Conservation (phyloP, 768 basidiomycete species). For the Auricularia cornea region DNA sequence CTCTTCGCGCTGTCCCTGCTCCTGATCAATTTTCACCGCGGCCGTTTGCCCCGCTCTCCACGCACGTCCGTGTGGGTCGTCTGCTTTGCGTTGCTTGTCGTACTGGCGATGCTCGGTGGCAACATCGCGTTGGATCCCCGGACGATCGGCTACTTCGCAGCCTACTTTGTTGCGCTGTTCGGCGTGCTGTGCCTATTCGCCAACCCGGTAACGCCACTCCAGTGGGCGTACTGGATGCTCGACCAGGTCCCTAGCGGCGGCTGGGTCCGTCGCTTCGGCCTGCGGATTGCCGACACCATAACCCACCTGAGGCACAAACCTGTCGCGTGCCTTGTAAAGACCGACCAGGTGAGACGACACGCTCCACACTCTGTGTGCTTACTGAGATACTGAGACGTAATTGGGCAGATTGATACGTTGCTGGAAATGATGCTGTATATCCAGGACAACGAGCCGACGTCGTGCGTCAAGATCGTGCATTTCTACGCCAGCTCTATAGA, state of each 20-base stretch:
- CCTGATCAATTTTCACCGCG: slow-evolving; percentile 56
- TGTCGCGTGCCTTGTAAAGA: slow-evolving; percentile 52
- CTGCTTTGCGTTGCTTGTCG: slow-evolving; percentile 34
- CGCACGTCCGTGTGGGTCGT: slow-evolving; percentile 35
- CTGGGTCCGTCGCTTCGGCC: slow-evolving; percentile 34
- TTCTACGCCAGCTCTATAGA: slow-evolving; percentile 45
- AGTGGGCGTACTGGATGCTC: slow-evolving; percentile 52
- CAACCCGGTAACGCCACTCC: slow-evolving; percentile 45
- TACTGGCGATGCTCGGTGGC: slow-evolving; percentile 41
- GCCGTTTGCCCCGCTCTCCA: slow-evolving; percentile 39
- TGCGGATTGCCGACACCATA: slow-evolving; percentile 37
- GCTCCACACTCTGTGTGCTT: not conserved
- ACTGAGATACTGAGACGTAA: not conserved
- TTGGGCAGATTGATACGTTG: slow-evolving; percentile 51
- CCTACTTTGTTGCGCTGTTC: slow-evolving; percentile 48
- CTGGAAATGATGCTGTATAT: slow-evolving; percentile 63
- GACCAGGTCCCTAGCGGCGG: slow-evolving; percentile 44
- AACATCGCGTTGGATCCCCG: slow-evolving; percentile 51
- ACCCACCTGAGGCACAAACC: slow-evolving; percentile 40
- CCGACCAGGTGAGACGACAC: slow-evolving; percentile 46
- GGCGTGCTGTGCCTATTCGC: slow-evolving; percentile 40
- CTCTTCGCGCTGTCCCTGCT: slow-evolving; percentile 55
- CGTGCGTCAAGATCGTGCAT: slow-evolving; percentile 59
- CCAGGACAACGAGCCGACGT: slow-evolving; percentile 58
- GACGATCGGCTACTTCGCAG: slow-evolving; percentile 52